Evolutionary conservation across 139 green algal species (phyloP), one percentile per base, ranked within the genome.

Genomic region (Zygnema circumcarinatum): DNA sequence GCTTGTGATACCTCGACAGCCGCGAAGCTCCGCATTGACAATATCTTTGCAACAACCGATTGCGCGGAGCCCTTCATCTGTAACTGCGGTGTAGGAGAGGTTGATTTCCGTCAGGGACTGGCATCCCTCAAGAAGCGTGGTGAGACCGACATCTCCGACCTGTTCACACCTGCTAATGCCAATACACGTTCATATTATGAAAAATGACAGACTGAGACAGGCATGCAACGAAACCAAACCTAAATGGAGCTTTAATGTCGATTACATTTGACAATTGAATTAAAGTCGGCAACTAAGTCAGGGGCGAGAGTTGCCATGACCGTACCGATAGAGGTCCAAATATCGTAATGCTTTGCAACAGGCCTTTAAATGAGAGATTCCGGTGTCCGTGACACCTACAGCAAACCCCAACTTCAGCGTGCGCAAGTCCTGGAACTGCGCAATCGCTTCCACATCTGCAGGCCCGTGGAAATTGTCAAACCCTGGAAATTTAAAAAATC

Each of bases 21-120:
- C 81, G 35, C 81, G 62, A 31, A 87, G 29, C 36, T 87, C 62
- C 22, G 80, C 29, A 32, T 87, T 87, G 36, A 68, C 39, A 40
- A 87, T 67, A n/a, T n/a, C 11, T 22, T 29, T 39, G 62, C 62
- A 81, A 32, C 52, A 32, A 22, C 25, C 81, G 31, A 87, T n/a
- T 25, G 56, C 81, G 11, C 32, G 31, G 62, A 87, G 36, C 1
- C 32, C 56, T 2, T 32, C 81, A 69, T 87, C 81, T 2, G 29
- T 52, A n/a, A 87, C 11, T n/a, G 68, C 21, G 7, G 73, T 25
- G 36, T 81, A 81, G 36, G 62, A 81, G 11, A 87, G 62, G 67
- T 82, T 81, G 11, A 80, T 31, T 31, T 33, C 25, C 29, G 22
- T 22, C 81, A 87, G 81, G 68, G 29, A 11, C 31, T 38, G n/a